Evolutionary conservation across 1,139 yeast genomes (phyloP), one percentile per base, ranked within the genome.

Genomic region (Suzukiozyma palmioleophila): DNA sequence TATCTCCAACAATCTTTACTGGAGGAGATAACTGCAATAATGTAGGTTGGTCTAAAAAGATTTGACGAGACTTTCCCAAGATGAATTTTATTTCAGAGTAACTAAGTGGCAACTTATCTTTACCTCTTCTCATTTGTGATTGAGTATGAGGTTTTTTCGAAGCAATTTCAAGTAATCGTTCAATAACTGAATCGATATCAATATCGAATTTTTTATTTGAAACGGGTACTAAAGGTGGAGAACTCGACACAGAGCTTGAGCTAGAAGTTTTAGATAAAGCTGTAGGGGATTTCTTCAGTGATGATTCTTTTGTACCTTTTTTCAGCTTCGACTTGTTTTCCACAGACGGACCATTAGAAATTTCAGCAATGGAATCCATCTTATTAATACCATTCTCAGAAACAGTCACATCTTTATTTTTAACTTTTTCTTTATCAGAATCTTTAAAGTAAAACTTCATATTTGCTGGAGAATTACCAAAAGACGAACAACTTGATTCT

Each of bases 1-100:
- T 79, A 60, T 86, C 95, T 39, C 95, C 95, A 25, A 86, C 95
- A 39, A 87, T 79, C 59, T 86, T 86, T 25, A 86, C 92, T 0
- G 95, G 94, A 0, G 95, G 88, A 26, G 88, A 81, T 43, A 87
- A 64, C 54, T 82, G 81, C 48, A 88, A 66, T 41, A 88, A 64
- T 31, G 85, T 77, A 11, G 96, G 96, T 57, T 88, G 96, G 24
- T 73, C 74, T 60, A 86, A 59, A 46, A 88, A 84, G 15, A 85
- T 73, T 43, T 80, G 79, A 40, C 94, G 66, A 2, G 88, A 81
- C 46, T 76, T 79, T 25, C 77, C 69, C 56, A 92, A 80, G 40
- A 88, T 76, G 43, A 69, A 68, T 50, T 79, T 77, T 42, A 85
- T 73, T 54, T 84, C 92, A 47, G 72, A 66, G 7, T 75, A 61